phyloP scores from a whole-genome alignment of 176 grass and related monocot species.

The Oryza longistaminata region DNA sequence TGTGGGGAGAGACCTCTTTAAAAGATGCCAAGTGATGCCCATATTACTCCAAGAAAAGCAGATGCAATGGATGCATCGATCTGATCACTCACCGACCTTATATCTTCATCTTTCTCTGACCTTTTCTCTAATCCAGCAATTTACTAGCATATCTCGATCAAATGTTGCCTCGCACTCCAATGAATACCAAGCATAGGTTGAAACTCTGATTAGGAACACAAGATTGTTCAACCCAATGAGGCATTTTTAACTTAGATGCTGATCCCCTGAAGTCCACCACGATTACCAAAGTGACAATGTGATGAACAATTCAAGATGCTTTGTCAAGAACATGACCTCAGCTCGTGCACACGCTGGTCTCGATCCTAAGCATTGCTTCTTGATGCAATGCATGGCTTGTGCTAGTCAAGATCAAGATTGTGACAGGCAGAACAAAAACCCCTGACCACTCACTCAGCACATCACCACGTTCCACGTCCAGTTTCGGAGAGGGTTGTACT shows the following conservation, averaged over 20 bases:
- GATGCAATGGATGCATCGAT: neutral
- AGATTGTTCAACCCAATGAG: constrained; percentile 25
- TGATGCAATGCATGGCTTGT: neutral
- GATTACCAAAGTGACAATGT: neutral
- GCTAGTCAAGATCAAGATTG: neutral
- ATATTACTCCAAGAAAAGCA: constrained; percentile 33
- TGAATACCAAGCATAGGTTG: constrained; percentile 22
- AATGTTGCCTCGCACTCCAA: constrained; percentile 33
- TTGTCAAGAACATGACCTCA: constrained; percentile 34
- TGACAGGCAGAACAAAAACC: neutral
- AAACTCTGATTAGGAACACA: constrained; percentile 37
- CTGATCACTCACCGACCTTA: constrained; percentile 18
- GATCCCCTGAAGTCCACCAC: constrained; percentile 25
- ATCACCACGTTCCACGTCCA: neutral
- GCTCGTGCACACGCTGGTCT: neutral
- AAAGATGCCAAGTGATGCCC: neutral
- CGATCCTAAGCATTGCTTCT: neutral
- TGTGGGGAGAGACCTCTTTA: neutral
- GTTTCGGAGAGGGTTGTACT: neutral
- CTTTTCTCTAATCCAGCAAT: constrained; percentile 31
- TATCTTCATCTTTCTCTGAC: neutral
- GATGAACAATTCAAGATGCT: neutral
- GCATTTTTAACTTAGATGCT: neutral
- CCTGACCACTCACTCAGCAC: neutral
- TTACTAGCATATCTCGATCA: constrained; percentile 19